Base-by-base conservation (phyloP, 108 stramenopile species). In the Phaeodactylum tricornutum region DNA sequence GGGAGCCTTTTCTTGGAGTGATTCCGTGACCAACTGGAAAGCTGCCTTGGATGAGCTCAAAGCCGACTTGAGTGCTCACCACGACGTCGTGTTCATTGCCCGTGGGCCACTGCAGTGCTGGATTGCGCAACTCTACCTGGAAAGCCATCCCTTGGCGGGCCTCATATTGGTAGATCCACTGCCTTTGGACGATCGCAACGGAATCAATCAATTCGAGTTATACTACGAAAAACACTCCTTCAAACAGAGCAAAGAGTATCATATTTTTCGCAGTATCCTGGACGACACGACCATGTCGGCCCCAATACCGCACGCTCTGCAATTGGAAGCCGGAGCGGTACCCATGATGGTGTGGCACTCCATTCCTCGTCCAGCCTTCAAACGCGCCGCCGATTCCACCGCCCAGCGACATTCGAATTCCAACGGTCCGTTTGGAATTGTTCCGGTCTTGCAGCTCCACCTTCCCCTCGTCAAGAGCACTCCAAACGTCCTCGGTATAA, bases 131-230 rank as follows among this genome's bases (percentile, higher is more conserved):
- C 63, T 59, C 29, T 72, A 77, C 27, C 50, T 77, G 41, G 76
- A 77, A 52, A 66, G 64, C 36, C 50, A 62, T 25, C 55, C 71
- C 17, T 46, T 77, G 17, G 25, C 48, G 29, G 76, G 76, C 25
- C 42, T 77, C 23, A 50, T 77, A 31, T 54, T 77, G 64, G 64
- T 77, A 4, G 76, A 77, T 63, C 76, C 76, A 17, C 41, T 76
- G 19, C 40, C 35, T 11, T 34, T 72, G 21, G 45, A 61, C 36
- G 20, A 51, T 29, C 1, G 24, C 3, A 37, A 9, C 25, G 30
- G 37, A 15, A 25, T 36, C 8, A 29, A 40, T 9, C 32, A 42
- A 34, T 47, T 29, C n/a, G 26, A 43, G 47, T 30, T 17, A 6
- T 24, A 30, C 32, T 33, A 24, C 16, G 16, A 29, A 44, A 8